Conservation (phyloP, 768 basidiomycete species). For the Serendipita sp. region DNA sequence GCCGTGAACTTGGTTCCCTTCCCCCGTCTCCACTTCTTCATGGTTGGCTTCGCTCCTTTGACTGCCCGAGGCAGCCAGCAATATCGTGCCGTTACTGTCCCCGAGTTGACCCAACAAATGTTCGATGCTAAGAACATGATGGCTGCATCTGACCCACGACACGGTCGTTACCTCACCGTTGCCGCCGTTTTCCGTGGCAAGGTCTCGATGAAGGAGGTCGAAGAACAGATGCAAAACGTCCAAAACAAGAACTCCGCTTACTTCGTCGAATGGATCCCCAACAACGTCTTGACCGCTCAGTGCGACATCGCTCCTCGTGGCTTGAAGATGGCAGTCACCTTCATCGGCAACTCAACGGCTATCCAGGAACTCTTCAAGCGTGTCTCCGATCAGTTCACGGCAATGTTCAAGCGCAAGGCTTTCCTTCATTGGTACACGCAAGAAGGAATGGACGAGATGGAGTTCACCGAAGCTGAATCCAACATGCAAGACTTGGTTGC, state of each 20-base stretch:
- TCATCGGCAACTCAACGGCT: slow-evolving; percentile 92
- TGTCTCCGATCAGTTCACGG: slow-evolving; percentile 94
- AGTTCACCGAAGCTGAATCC: slow-evolving; percentile 97
- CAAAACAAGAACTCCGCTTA: slow-evolving; percentile 96
- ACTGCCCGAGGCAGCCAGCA: slow-evolving; percentile 88
- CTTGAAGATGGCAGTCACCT: slow-evolving; percentile 92
- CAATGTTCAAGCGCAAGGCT: slow-evolving; percentile 97
- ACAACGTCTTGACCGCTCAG: slow-evolving; percentile 95
- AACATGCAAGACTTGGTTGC: slow-evolving; percentile 99
- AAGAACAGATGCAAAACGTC: slow-evolving; percentile 96
- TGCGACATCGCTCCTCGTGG: slow-evolving; percentile 96
- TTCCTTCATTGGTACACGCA: slow-evolving; percentile 99
- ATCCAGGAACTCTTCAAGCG: slow-evolving; percentile 99
- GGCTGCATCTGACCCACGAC: slow-evolving; percentile 93
- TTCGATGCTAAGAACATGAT: slow-evolving; percentile 99
- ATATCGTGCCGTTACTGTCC: slow-evolving; percentile 93
- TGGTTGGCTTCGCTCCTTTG: slow-evolving; percentile 89
- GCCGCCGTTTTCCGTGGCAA: slow-evolving; percentile 98
- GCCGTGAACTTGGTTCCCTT: slow-evolving; percentile 99
- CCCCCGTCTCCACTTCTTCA: slow-evolving; percentile 99
- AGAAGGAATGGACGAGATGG: slow-evolving; percentile 99
- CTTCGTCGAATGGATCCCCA: slow-evolving; percentile 99
- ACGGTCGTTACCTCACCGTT: slow-evolving; percentile 95
- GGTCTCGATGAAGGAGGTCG: slow-evolving; percentile 99
- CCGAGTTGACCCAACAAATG: slow-evolving; percentile 98